phyloP scores from a whole-genome alignment of 2,329 filamentous ascomycete genomes.

The Epichloe sylvatica region DNA sequence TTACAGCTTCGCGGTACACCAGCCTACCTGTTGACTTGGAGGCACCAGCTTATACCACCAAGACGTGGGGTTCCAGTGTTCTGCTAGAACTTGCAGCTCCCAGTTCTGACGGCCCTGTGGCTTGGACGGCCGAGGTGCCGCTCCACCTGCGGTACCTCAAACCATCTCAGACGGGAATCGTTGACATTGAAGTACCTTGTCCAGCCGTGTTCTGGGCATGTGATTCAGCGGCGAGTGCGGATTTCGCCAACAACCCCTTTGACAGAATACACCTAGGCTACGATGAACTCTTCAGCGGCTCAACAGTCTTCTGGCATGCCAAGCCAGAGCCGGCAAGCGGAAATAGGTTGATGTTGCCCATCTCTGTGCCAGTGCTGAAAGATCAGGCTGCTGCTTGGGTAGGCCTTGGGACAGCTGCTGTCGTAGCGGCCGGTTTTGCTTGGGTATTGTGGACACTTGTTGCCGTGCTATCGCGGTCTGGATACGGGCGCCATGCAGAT shows the following conservation, averaged over 20 bases:
- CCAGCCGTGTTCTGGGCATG: conserved; percentile 89
- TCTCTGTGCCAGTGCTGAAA: conserved; percentile 54
- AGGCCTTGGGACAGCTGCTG: conserved; percentile 41
- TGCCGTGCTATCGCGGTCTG: conserved; percentile 4
- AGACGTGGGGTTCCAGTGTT: conserved; percentile 64
- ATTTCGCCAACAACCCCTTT: conserved; percentile 69
- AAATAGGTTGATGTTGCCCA: conserved; percentile 33
- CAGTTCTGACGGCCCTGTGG: conserved; percentile 17
- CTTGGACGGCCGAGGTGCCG: conserved; percentile 59
- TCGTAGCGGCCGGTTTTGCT: conserved; percentile 49
- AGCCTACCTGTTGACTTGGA: conserved; percentile 76
- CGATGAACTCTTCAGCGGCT: conserved; percentile 61
- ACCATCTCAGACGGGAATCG: conserved; percentile 42
- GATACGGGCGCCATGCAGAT: not conserved
- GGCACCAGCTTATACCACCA: conserved; percentile 68
- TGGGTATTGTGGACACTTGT: conserved; percentile 53
- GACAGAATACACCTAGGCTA: conserved; percentile 76
- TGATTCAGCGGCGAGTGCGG: conserved; percentile 46
- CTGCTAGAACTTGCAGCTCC: conserved; percentile 60
- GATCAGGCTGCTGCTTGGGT: conserved; percentile 34
- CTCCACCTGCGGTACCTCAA: conserved; percentile 74
- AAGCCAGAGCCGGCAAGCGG: conserved; percentile 31
- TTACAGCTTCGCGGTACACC: conserved; percentile 52
- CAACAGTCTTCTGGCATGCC: conserved; percentile 74
- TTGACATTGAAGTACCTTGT: conserved; percentile 52